phyloP scores from a whole-genome alignment of 768 basidiomycete species.

The Lepiota brunneoincarnata region DNA sequence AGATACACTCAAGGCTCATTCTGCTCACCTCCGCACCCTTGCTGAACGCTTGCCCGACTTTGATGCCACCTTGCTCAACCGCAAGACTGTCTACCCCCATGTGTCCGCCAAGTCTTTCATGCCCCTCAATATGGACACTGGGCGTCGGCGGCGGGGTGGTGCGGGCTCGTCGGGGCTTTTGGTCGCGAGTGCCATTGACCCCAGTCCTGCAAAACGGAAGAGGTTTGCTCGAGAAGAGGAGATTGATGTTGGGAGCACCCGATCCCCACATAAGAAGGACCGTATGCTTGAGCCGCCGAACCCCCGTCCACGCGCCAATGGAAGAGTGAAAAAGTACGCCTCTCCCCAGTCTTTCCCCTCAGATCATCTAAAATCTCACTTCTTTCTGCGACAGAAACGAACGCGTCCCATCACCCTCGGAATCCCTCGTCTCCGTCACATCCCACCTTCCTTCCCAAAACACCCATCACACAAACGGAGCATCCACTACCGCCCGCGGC shows the following conservation, averaged over 20 bases:
- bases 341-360: slow-evolving; percentile 6
- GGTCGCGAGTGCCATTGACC: slow-evolving; percentile 48
- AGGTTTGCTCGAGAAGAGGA: slow-evolving; percentile 63
- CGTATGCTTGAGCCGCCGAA: slow-evolving; percentile 33
- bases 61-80: slow-evolving; percentile 51
- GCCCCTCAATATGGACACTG: slow-evolving; percentile 63
- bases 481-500: slow-evolving; percentile 19
- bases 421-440: slow-evolving; percentile 70
- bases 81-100: slow-evolving; percentile 74
- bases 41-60: slow-evolving; percentile 64
- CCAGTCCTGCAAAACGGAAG: slow-evolving; percentile 66
- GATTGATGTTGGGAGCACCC: slow-evolving; percentile 40
- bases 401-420: slow-evolving; percentile 66
- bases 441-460: slow-evolving; percentile 52
- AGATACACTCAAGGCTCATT: slow-evolving; percentile 75
- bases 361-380: not conserved
- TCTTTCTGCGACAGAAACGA: slow-evolving; percentile 44
- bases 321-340: slow-evolving; percentile 61
- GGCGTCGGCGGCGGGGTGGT: slow-evolving; percentile 56
- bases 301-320: slow-evolving; percentile 49
- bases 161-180: slow-evolving; percentile 43
- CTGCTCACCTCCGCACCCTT: slow-evolving; percentile 57
- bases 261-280: slow-evolving; percentile 67
- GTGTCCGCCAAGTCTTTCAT: slow-evolving; percentile 67
- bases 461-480: slow-evolving; percentile 24